Evolutionary conservation across 768 basidiomycete species (phyloP).

Genomic region (Mycena vitilis): DNA sequence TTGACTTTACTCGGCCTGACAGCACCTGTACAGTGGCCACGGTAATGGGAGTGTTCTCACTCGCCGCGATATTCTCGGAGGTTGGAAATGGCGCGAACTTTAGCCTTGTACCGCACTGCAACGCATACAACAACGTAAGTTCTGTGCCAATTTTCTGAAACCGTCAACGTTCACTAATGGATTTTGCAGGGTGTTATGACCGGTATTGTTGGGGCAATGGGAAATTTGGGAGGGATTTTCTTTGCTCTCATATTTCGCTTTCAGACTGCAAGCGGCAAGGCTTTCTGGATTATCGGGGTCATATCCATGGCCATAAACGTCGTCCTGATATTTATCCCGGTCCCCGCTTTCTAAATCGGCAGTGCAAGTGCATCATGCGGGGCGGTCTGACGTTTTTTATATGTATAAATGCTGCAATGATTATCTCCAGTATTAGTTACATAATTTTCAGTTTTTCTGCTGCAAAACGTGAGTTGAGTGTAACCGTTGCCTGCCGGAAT

Average conservation of each 20-base stretch:
- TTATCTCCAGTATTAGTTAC: too few relatives aligned
- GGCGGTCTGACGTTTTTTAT: too few relatives aligned
- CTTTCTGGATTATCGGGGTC: constrained; percentile 60
- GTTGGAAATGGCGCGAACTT: constrained; percentile 64
- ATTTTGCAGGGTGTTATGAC: constrained; percentile 47
- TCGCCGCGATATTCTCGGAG: constrained; percentile 56
- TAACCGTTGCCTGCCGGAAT: too few relatives aligned
- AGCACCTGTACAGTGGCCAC: constrained; percentile 37
- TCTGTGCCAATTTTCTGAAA: neutral
- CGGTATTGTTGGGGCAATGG: constrained; percentile 51
- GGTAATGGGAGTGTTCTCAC: constrained; percentile 54
- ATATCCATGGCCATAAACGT: constrained; percentile 48
- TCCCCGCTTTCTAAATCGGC: constrained; percentile 16
- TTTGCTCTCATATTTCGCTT: constrained; percentile 63
- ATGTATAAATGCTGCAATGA: too few relatives aligned
- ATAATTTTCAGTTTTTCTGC: too few relatives aligned
- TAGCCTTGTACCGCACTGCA: constrained; percentile 63
- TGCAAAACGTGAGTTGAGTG: too few relatives aligned
- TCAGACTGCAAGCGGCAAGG: constrained; percentile 52
- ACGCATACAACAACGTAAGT: constrained; percentile 48
- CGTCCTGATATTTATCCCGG: constrained; percentile 23
- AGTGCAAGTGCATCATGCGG: too few relatives aligned
- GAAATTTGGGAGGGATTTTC: constrained; percentile 58
- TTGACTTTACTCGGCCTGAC: neutral
- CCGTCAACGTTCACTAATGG: neutral